phyloP scores from a whole-genome alignment of 768 basidiomycete genomes.

The Tephrocybe sp. region DNA sequence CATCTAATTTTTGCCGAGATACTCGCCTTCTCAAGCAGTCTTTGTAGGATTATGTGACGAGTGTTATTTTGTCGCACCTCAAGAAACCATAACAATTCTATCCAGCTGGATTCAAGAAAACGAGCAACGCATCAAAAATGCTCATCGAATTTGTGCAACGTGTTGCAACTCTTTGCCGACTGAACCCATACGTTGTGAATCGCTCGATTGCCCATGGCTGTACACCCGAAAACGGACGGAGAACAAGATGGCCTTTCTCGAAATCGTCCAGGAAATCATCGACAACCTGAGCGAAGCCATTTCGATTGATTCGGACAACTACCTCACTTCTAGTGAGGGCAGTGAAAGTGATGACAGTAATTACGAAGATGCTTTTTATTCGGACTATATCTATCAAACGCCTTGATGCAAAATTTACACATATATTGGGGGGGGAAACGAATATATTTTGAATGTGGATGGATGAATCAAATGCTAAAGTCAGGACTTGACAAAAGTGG shows the following conservation, averaged over 20 bases:
- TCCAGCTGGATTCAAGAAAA: slow-evolving; percentile 49
- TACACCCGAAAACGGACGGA: slow-evolving; percentile 68
- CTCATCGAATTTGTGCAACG: slow-evolving; percentile 68
- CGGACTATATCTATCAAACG: slow-evolving; percentile 9
- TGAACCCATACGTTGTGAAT: slow-evolving; percentile 73
- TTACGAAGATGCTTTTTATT: not conserved
- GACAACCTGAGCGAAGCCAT: slow-evolving; percentile 29
- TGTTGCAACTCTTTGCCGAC: slow-evolving; percentile 56
- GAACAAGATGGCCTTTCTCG: slow-evolving; percentile 32
- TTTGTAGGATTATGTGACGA: slow-evolving; percentile 58
- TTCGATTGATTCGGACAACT: slow-evolving; percentile 4
- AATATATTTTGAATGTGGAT: no score
- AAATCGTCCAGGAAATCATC: slow-evolving; percentile 28
- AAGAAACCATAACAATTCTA: slow-evolving; percentile 56
- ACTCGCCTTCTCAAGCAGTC: not conserved
- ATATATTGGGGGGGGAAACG: no score
- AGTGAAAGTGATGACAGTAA: slow-evolving; percentile 10
- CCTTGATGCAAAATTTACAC: slow-evolving; percentile 1
- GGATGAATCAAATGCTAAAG: no score
- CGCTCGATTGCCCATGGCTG: slow-evolving; percentile 83
- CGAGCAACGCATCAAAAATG: slow-evolving; percentile 50
- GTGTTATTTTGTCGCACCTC: slow-evolving; percentile 47
- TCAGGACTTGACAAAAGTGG: not conserved
- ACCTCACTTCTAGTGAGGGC: slow-evolving; percentile 1
- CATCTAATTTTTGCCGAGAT: not conserved